Conservation (phyloP, 495 filamentous ascomycete genomes). For the Xylaria grammica region DNA sequence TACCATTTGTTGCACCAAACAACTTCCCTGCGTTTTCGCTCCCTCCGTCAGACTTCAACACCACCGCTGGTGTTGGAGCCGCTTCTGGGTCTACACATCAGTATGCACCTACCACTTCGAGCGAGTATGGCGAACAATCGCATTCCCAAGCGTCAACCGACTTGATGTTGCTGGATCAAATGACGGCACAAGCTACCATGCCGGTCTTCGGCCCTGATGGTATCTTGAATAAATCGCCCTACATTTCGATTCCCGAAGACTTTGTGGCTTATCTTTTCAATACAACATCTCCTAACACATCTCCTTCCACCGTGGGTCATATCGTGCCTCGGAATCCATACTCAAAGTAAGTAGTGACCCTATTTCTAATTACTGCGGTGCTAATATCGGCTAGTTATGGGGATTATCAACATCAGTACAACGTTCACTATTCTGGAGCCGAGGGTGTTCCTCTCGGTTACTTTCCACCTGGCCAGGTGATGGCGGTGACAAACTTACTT, state of each 20-base stretch:
- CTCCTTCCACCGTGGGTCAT: constrained; percentile 45
- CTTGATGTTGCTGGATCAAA: constrained; percentile 67
- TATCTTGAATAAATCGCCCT: constrained; percentile 79
- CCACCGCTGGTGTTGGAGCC: constrained; percentile 36
- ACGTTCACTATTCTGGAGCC: constrained; percentile 52
- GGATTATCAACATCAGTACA: constrained; percentile 56
- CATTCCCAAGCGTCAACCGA: constrained; percentile 53
- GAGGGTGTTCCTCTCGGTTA: constrained; percentile 56
- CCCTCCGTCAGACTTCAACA: constrained; percentile 58
- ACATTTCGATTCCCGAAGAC: constrained; percentile 83
- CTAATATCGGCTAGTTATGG: constrained; percentile 46
- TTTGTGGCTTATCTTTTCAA: constrained; percentile 93
- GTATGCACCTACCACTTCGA: constrained; percentile 46
- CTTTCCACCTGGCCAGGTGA: constrained; percentile 69
- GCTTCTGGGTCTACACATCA: constrained; percentile 37
- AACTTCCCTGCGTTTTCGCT: constrained; percentile 62
- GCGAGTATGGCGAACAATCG: constrained; percentile 50
- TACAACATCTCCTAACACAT: constrained; percentile 53
- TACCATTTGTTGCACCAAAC: constrained; percentile 55
- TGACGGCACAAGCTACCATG: constrained; percentile 70
- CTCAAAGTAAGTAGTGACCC: constrained; percentile 48
- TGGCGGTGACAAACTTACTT: constrained; percentile 90
- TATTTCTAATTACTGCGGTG: neutral
- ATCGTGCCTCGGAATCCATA: constrained; percentile 53
- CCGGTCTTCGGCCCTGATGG: constrained; percentile 85